Evolutionary conservation across 2,329 filamentous ascomycete species (phyloP), one percentile per base, ranked within the genome.

Genomic region (Colletotrichum sp.): DNA sequence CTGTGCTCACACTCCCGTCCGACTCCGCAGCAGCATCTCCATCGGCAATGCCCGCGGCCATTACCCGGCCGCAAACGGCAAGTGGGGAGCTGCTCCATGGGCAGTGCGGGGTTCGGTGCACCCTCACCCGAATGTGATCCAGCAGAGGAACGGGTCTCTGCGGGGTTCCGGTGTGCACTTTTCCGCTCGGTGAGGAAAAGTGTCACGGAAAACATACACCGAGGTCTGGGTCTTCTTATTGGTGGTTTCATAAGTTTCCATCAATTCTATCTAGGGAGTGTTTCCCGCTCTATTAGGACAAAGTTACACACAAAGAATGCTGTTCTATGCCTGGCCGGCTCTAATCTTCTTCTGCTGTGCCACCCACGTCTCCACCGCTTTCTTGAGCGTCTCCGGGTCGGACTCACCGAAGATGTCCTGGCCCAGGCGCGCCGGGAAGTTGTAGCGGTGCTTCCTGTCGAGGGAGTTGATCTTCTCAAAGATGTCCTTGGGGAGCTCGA

Each of bases 371-470:
- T 81, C 77, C 8, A 84, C 81, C 16, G 80, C 81, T 76, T 83
- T 83, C 67, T 81, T 82, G 21, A 87, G 78, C 32, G 79, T 81
- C 65, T 85, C 85, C 55, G 83, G 80, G 12, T 82, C 82, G 7
- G 81, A 81, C 78, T 87, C 86, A 15, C 83, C 86, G 74, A 87
- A 88, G 57, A 88, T 85, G 78, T 88, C 81, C 12, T 85, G 82
- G 0, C 86, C 86, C 78, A 86, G 83, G 15, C 85, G 80, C 18
- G 82, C 80, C 0, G 86, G 86, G 77, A 87, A 86, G 76, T 88
- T 88, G 79, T 87, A 87, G 26, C 86, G 81, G 72, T 84, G 82
- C 65, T 84, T 79, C 75, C 80, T 82, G 76, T 87, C 85, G 39
- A 88, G 78, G 5, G 80, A 80, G 61, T 83, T 82, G 67, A 88